Evolutionary conservation across 768 basidiomycete species (phyloP).

Genomic region (Nidularia sp.): DNA sequence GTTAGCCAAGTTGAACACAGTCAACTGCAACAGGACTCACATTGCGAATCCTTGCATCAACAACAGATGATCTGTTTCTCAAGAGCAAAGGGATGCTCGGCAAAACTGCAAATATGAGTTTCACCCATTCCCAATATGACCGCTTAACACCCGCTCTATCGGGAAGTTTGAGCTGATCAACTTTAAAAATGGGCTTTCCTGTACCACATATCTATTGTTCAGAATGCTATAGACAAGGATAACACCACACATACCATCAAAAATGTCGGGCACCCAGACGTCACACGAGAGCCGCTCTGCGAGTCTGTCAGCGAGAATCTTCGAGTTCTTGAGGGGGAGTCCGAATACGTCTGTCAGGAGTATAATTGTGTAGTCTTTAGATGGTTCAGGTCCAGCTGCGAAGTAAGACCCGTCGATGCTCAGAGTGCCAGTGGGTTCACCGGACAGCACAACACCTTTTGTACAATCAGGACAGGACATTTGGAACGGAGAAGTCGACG

Average conservation of each 20-base stretch:
- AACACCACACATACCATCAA: slow-evolving; percentile 34
- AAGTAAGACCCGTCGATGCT: slow-evolving; percentile 40
- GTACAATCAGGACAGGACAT: slow-evolving; percentile 32
- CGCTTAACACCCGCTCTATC: slow-evolving; percentile 27
- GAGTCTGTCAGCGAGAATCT: slow-evolving; percentile 53
- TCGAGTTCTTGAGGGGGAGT: slow-evolving; percentile 45
- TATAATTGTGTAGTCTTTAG: slow-evolving; percentile 38
- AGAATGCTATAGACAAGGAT: neutral
- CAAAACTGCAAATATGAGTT: slow-evolving; percentile 14
- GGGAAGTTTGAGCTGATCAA: slow-evolving; percentile 19
- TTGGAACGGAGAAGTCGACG: no score
- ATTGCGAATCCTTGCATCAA: slow-evolving; percentile 22
- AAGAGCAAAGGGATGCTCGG: slow-evolving; percentile 22
- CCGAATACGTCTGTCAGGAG: slow-evolving; percentile 58
- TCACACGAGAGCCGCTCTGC: slow-evolving; percentile 47
- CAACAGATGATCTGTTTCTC: slow-evolving; percentile 24
- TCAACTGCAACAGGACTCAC: slow-evolving; percentile 13
- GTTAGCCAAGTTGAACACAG: neutral
- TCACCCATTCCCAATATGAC: slow-evolving; percentile 19
- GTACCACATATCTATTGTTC: neutral
- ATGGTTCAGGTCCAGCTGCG: slow-evolving; percentile 16
- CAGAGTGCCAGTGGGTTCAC: slow-evolving; percentile 40
- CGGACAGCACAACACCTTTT: slow-evolving; percentile 37
- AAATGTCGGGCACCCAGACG: slow-evolving; percentile 63
- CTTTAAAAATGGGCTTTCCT: slow-evolving; percentile 25